These are phyloP conservation scores for Capsicum pubescens DNA, from an alignment of 257 asterid genomes.

Conservation along the genomic window DNA sequence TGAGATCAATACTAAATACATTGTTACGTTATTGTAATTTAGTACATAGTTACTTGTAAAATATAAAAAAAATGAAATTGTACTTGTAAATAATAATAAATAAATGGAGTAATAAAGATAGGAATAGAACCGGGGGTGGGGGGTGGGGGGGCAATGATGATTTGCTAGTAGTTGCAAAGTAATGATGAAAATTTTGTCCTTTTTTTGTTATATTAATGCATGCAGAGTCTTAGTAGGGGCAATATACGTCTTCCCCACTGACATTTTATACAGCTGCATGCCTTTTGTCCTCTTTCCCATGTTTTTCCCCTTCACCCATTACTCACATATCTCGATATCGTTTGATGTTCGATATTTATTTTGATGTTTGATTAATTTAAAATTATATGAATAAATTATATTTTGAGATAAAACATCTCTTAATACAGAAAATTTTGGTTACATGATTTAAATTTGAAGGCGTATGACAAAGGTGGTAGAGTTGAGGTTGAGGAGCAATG, in stretches of 20 bases:
- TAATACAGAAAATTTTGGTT: not conserved
- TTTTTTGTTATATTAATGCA: not conserved
- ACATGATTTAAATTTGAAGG: no score
- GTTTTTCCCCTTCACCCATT: not conserved
- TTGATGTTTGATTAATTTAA: not conserved
- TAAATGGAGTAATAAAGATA: not conserved
- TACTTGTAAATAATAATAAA: not conserved
- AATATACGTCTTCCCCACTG: not conserved
- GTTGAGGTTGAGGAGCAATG: no score
- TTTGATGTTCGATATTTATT: not conserved
- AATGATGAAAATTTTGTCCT: slow-evolving; percentile 9
- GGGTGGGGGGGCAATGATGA: slow-evolving; percentile 6
- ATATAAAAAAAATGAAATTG: not conserved
- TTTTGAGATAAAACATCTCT: not conserved
- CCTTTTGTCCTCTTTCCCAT: slow-evolving; percentile 12
- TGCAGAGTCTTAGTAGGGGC: not conserved
- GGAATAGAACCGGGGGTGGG: not conserved
- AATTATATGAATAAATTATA: fast-evolving
- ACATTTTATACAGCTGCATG: slow-evolving; percentile 20
- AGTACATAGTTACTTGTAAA: no score
- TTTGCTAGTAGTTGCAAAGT: slow-evolving; percentile 14
- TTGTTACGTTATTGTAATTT: no score
- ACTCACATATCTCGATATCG: not conserved
- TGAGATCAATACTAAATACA: no score
- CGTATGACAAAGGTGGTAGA: no score